A percentile compares a stretch with the other conserved stretches of the same genome.
These are phyloP conservation scores for Quercus agrifolia DNA, from an alignment of 306 rosid genomes.

Conservation along the genomic window DNA sequence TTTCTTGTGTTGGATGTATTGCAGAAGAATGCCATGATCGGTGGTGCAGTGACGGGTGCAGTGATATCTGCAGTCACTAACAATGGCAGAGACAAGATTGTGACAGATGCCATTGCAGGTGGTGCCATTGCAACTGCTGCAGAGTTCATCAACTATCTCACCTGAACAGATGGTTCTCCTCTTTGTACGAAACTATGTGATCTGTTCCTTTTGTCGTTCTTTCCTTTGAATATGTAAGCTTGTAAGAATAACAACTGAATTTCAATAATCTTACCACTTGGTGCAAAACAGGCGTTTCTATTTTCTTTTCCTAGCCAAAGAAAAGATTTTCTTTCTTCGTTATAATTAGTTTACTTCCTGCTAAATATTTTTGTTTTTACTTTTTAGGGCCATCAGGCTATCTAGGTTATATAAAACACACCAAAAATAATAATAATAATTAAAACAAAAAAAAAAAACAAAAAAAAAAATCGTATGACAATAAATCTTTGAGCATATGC, in stretches of 20 bases:
- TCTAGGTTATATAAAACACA: not conserved
- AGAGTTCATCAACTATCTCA: slow-evolving; percentile 74
- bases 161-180: slow-evolving; percentile 32
- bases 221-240: not conserved
- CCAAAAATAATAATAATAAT: too few species aligned
- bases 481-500: too few species aligned
- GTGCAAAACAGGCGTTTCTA: not conserved
- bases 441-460: too few species aligned
- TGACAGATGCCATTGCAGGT: slow-evolving; percentile 75
- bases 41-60: slow-evolving; percentile 89
- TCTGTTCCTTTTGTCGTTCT: slow-evolving; percentile 9
- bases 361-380: not conserved
- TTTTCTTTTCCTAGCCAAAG: not conserved
- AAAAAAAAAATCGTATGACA: too few species aligned
- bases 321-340: not conserved
- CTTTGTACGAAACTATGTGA: not conserved
- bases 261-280: not conserved
- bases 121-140: slow-evolving; percentile 93
- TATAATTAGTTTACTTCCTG: not conserved
- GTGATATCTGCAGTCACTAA: slow-evolving; percentile 50
- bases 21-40: slow-evolving; percentile 93
- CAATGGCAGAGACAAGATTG: slow-evolving; percentile 44
- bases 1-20: slow-evolving; percentile 21
- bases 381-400: not conserved
- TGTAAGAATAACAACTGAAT: not conserved